A percentile compares a stretch with the other conserved stretches of the same genome.
phyloP scores from a whole-genome alignment of 371 early-diverging fungal genomes.

The Pancytospora philotis region DNA sequence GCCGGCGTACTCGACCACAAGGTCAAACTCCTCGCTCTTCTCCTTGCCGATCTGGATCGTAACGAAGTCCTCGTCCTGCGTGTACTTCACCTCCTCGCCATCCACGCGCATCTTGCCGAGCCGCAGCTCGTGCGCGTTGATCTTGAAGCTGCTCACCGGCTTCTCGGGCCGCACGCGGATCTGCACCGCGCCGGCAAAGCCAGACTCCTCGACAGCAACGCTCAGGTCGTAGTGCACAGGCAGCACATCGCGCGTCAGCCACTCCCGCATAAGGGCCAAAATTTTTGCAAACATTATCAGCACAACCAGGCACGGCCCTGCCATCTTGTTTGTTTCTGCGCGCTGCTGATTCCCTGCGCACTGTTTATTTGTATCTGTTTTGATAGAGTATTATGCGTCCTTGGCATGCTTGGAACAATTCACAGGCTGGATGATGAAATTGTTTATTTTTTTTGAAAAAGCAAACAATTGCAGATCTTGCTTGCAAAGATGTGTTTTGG shows the following conservation, averaged over 20 bases:
- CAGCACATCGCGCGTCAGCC: background rate
- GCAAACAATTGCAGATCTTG: no score
- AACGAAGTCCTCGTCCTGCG: conserved; percentile 10
- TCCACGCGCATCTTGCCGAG: background rate
- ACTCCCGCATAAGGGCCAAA: conserved; percentile 1
- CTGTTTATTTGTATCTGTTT: no score
- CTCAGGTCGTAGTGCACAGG: conserved; percentile 20
- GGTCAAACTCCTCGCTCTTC: background rate
- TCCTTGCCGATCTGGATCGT: background rate
- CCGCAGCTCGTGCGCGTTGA: conserved; percentile 7
- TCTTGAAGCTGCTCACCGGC: background rate
- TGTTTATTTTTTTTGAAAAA: no score
- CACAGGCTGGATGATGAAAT: no score
- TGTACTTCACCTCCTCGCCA: background rate
- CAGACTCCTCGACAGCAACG: background rate
- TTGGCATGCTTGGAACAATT: no score
- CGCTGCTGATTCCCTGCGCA: no score
- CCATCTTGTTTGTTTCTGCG: no score
- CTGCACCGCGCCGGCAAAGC: conserved; percentile 9
- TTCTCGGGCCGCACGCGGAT: background rate
- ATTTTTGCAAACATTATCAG: no score
- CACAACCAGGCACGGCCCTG: no score
- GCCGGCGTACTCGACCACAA: conserved; percentile 29
- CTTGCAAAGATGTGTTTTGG: no score
- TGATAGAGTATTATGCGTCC: no score